Base-by-base conservation (phyloP, 331 rosid genomes). In the Ulmus americana region DNA sequence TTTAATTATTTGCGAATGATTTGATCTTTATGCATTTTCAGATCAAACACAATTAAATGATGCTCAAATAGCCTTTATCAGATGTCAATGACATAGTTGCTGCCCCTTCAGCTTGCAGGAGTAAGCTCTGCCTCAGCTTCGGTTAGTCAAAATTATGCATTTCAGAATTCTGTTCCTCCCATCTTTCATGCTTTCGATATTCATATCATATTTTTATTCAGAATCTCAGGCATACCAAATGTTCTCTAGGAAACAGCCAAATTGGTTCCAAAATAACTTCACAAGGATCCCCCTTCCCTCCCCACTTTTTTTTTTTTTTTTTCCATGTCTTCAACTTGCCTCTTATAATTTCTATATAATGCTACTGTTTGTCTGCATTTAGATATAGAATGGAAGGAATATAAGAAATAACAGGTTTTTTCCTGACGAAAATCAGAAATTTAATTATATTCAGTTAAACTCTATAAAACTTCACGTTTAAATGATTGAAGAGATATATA, bases 201-300 rank as follows among this genome's bases (percentile, higher is more conserved):
- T 28, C 35, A 28, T 28, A 28, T 28, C 35, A 28, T 28, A 28
- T 1, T 20, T 4, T 10, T 41, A 55, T 55, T 55, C 61, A 38
- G 61, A 55, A 55, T 55, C 61, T 43, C 61, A 55, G 6, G 61
- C 61, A 55, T 43, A 39, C 65, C 50, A 14, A 8, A 16, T 61
- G 52, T 42, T 44, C 65, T 61, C 39, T 8, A 7, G 9, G 6
- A 61, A 16, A 42, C 28, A 10, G 1, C 63, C 28, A 59, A 10
- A 59, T 40, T 20, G 64, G 49, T 14, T 43, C 39, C 20, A 0
- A 28, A 28, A 59, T 48, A 55, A 55, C 43, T 55, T 13, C 61
- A 35, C 10, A 55, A 55, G 44, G 14, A 35, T 10, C 6, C 22
- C 55, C 3, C 10, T 5, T 50, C 8, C 55, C 5, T 7, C 35